Conservation (phyloP, 495 filamentous ascomycete genomes). For the Clavariopsis aquatica region DNA sequence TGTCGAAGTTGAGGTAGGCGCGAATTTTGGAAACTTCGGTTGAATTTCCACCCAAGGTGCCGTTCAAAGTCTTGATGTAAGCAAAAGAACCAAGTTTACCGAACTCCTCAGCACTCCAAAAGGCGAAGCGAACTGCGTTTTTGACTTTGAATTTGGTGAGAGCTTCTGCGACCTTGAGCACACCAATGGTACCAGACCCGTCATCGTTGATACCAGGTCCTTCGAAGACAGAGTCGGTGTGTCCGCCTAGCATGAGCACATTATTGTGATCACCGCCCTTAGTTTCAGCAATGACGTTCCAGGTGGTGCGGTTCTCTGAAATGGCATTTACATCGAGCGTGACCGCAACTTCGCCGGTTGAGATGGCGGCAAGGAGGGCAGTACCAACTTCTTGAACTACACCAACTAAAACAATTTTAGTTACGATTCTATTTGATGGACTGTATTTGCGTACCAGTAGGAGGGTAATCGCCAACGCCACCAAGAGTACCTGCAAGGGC, state of each 20-base stretch:
- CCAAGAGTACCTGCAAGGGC: conserved; percentile 60
- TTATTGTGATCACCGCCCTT: conserved; percentile 67
- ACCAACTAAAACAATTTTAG: conserved; percentile 42
- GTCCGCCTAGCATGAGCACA: conserved; percentile 63
- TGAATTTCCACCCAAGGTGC: conserved; percentile 32
- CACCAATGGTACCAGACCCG: conserved; percentile 64
- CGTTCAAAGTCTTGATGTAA: conserved; percentile 56
- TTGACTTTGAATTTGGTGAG: conserved; percentile 60
- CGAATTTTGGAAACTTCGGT: conserved; percentile 59
- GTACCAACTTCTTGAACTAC: conserved; percentile 57
- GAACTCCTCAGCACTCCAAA: conserved; percentile 69
- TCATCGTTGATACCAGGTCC: conserved; percentile 69
- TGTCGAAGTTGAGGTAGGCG: conserved; percentile 77
- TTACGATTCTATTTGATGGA: background rate
- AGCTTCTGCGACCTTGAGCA: conserved; percentile 64
- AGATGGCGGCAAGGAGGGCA: conserved; percentile 49
- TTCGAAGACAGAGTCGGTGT: conserved; percentile 67
- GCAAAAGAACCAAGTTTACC: conserved; percentile 64
- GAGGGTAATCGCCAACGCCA: conserved; percentile 51
- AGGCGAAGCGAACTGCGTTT: conserved; percentile 69
- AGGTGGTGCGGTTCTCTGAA: conserved; percentile 41
- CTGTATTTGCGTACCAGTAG: conserved; percentile 39
- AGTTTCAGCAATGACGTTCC: conserved; percentile 69
- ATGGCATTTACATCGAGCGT: conserved; percentile 46
- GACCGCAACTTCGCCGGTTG: conserved; percentile 39